Evolutionary conservation across 1,284 basidiomycete genomes (phyloP), one percentile per base, ranked within the genome.

Genomic region (Neonothopanus nambi): DNA sequence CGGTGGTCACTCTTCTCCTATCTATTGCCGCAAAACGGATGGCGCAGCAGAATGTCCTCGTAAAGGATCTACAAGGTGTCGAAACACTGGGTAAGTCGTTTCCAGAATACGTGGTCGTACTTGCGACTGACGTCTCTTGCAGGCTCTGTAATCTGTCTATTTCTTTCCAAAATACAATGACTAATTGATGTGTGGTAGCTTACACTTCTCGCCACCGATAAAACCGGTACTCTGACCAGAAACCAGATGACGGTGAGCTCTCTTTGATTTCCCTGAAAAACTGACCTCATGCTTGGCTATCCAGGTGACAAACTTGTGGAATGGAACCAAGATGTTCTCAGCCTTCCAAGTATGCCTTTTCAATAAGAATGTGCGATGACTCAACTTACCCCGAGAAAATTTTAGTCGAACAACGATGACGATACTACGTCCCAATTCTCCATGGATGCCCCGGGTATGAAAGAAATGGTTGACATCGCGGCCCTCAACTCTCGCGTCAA

Each of bases 1-100:
- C 85, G 9, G 84, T 85, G 2, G 87, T 89, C 42, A 87, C 86
- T 1, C 73, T 89, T 8, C 68, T 88, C 53, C 66, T 89, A 4
- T 86, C 86, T 2, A 85, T 88, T 46, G 85, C 85, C 1, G 87
- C 87, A 3, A 85, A 85, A 66, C 74, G 85, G 41, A 88, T 89
- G 86, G 84, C 84, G 1, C 77, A 78, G 20, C 81, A 85, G 64
- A 86, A 87, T 57, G 85, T 90, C 1, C 73, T 87, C 15, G 84
- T 87, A 6, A 87, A 87, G 60, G 82, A 86, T 61, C 64, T 87
- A 12, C 84, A 86, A 67, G 79, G 84, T 53, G 84, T 89, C 11
- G 87, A 90, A 66, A 90, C 87, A 1, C 75, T 90, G 23, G 80
- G 79, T 70, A 59, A 40, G 70, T 64, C 37, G 33, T 23, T 45